Percentiles rank a stretch among this genome's conserved stretches.
These are phyloP conservation scores for Claviceps africana DNA, from an alignment of 2,329 filamentous ascomycete genomes.

Conservation along the genomic window DNA sequence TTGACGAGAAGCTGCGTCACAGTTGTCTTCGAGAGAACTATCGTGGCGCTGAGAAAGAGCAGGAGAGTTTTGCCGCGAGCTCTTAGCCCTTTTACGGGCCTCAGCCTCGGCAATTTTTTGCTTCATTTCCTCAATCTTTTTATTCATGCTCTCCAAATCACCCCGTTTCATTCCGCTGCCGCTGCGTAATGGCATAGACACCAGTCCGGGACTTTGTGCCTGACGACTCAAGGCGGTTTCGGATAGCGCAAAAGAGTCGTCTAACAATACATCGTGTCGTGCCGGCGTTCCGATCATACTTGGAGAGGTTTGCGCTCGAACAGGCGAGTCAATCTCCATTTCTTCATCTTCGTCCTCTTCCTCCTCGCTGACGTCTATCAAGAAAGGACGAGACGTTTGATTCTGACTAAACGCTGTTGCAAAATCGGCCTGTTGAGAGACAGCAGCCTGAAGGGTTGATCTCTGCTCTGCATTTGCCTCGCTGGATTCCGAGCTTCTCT, in stretches of 20 bases:
- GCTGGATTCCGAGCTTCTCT: conserved; percentile 9
- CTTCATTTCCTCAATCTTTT: conserved; percentile 47
- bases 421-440: conserved; percentile 24
- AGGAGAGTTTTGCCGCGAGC: conserved; percentile 18
- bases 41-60: conserved; percentile 13
- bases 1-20: conserved; percentile 7
- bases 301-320: conserved; percentile 24
- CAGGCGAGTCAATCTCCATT: conserved; percentile 45
- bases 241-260: conserved; percentile 31
- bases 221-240: conserved; percentile 26
- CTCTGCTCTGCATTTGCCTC: conserved; percentile 22
- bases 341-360: conserved; percentile 49
- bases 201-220: conserved; percentile 25
- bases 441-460: conserved; percentile 57
- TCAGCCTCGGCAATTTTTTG: conserved; percentile 44
- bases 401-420: conserved; percentile 37
- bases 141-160: conserved; percentile 37
- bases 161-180: conserved; percentile 20
- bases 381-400: conserved; percentile 46
- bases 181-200: conserved; percentile 23
- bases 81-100: conserved; percentile 35
- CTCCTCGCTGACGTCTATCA: conserved; percentile 75
- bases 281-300: conserved; percentile 18
- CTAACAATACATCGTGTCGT: conserved; percentile 24
- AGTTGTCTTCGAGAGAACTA: conserved; percentile 14